phyloP scores from a whole-genome alignment of 192 early-diverging fungal genomes.

The Kickxella alabastrina region DNA sequence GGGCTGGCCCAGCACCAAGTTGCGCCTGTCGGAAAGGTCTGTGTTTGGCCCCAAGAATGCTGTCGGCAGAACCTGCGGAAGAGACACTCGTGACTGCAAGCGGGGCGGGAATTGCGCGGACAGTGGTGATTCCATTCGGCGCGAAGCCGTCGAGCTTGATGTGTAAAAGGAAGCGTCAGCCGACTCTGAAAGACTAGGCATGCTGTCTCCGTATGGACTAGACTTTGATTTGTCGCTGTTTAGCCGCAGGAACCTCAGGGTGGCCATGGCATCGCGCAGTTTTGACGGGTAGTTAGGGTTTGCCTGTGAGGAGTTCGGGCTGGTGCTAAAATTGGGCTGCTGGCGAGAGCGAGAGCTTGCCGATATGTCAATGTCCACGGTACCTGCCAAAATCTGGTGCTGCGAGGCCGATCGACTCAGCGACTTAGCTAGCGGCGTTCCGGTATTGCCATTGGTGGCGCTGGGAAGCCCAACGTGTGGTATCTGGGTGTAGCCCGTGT shows the following conservation, averaged over 20 bases:
- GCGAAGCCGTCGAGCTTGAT: not conserved
- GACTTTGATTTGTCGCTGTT: conserved; percentile 32
- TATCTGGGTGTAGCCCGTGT: not conserved
- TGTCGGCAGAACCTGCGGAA: conserved; percentile 14
- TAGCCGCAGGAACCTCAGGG: conserved; percentile 41
- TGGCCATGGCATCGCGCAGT: conserved; percentile 52
- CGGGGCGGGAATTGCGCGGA: conserved; percentile 14
- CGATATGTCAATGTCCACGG: not conserved
- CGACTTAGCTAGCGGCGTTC: conserved; percentile 7
- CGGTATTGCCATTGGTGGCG: too few relatives aligned
- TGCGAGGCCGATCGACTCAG: conserved; percentile 43
- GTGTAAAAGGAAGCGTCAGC: conserved; percentile 14
- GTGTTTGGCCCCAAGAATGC: not conserved
- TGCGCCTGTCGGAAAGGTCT: conserved; percentile 4
- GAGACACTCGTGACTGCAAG: conserved; percentile 30
- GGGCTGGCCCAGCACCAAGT: not conserved
- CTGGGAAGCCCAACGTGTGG: conserved; percentile 16
- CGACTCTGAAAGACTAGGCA: conserved; percentile 38
- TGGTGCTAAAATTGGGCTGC: conserved; percentile 11
- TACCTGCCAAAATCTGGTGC: conserved; percentile 30
- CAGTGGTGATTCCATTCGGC: conserved; percentile 12
- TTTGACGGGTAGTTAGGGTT: conserved; percentile 48
- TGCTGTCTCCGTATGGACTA: conserved; percentile 26
- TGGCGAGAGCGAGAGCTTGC: conserved; percentile 8
- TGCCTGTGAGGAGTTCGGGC: conserved; percentile 44